Base-by-base conservation (phyloP, 495 filamentous ascomycete species). In the Neurospora hispaniola region DNA sequence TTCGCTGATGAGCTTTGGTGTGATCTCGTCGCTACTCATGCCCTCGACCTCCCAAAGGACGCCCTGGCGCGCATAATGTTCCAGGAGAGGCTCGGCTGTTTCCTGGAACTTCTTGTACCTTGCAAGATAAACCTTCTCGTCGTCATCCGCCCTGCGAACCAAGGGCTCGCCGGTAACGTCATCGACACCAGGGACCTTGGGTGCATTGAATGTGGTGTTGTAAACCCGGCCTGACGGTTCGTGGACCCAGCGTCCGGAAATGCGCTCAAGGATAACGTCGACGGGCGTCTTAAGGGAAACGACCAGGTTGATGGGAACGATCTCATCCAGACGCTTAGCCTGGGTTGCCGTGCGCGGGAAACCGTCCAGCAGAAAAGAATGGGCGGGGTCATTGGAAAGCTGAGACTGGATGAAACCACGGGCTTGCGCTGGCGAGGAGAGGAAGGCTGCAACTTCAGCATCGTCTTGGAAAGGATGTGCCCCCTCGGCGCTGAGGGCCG, bases 311-410 rank as follows among this genome's bases (percentile, higher is more conserved):
- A 99, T 93, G 4, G 94, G 92, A 42, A 99, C 88, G 14, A 97
- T 85, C 9, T 83, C 82, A 78, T 96, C 94, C 35, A 99, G 83
- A 48, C 88, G 89, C 62, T 83, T 76, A 14, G 96, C 96, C 82
- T 99, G 96, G 2, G 83, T 72, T 3, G 91, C 90, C 20, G 94
- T 99, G 73, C 96, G 92, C 5, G 96, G 96, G 82, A 98, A 99
- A 27, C 96, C 96, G 79, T 99, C 96, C 69, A 99, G 91, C 74
- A 99, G 89, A 80, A 98, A 99, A 18, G 93, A 97, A 27, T 94
- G 92, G 14, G 88, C 83, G 0, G 96, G 90, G 73, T 89, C 87
- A 66, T 96, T 86, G 66, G 89, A 90, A 69, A 88, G 79, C 42
- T 80, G 83, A 18, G 83, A 73, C 23, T 79, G 81, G 18, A 74